Conservation (phyloP, 768 basidiomycete species). For the Chlorophyllum brunneum region DNA sequence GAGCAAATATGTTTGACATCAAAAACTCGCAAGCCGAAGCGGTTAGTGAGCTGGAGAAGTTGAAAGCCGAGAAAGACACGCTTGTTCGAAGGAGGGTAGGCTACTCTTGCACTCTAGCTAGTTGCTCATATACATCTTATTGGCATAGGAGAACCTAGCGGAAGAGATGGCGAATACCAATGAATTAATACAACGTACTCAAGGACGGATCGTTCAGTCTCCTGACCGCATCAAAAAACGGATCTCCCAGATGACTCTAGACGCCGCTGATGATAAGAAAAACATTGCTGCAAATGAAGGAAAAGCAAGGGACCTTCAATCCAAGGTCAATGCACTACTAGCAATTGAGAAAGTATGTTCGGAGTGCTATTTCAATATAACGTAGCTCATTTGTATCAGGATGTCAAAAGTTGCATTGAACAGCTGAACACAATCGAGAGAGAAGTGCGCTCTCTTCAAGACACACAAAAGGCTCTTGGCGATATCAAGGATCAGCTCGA, state of each 20-base stretch:
- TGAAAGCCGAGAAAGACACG: conserved; percentile 68
- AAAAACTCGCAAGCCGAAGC: conserved; percentile 59
- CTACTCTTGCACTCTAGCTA: background rate
- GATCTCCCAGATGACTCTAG: conserved; percentile 71
- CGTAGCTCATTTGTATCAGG: conserved; percentile 45
- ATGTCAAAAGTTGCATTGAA: conserved; percentile 67
- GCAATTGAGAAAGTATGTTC: conserved; percentile 67
- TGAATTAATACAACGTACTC: conserved; percentile 60
- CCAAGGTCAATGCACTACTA: conserved; percentile 65
- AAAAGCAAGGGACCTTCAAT: conserved; percentile 74
- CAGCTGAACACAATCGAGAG: conserved; percentile 73
- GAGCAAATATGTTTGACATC: conserved; percentile 63
- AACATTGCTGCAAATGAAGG: conserved; percentile 60
- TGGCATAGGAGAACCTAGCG: conserved; percentile 54
- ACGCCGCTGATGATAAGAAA: conserved; percentile 68
- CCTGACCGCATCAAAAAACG: conserved; percentile 86
- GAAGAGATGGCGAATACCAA: conserved; percentile 54
- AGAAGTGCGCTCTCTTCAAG: conserved; percentile 60
- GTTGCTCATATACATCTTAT: background rate
- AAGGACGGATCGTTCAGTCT: conserved; percentile 82
- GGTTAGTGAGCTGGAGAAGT: conserved; percentile 62
- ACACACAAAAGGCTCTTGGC: conserved; percentile 61
- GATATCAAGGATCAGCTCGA: conserved; percentile 68
- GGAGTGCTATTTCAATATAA: background rate
- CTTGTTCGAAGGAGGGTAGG: conserved; percentile 62